Base-by-base conservation (phyloP, 1,284 basidiomycete genomes). In the Sporisorium reilianum region DNA sequence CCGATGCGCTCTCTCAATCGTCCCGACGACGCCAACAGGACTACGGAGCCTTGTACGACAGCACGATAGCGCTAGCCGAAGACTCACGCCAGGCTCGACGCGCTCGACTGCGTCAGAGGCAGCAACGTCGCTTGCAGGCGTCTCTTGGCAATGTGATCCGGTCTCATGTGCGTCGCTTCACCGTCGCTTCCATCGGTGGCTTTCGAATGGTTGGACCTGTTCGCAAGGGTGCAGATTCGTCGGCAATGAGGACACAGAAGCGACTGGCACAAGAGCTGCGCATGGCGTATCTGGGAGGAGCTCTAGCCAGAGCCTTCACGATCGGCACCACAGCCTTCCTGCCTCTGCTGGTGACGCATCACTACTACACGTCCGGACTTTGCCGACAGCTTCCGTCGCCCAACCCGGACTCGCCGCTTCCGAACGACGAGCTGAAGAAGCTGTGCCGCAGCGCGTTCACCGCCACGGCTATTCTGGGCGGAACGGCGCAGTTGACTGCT, bases 251-350 rank as follows among this genome's bases (percentile, higher is more conserved):
- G 9, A 16, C 42, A 11, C 64, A 50, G 5, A 45, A 51, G 32
- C 36, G 48, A 22, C 18, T 61, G 32, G 68, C 71, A 10, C 40
- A 45, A 22, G 68, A 73, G 44, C 55, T 79, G 34, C 59, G 64
- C 26, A 58, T 80, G 65, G 76, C 75, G 4, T 80, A 80, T 36
- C 58, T 80, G 11, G 75, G 78, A 8, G 78, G 78, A 7, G 67
- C 68, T 5, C 55, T 80, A 28, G 78, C 78, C 8, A 45, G 78
- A 42, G 72, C 71, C 0, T 71, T 69, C 55, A 79, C 78, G 4
- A 79, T 79, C n/a, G 78, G 67, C 40, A 79, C 76, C 0, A 79
- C 78, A 11, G 74, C 78, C 12, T 78, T 80, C 52, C 50, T 80
- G n/a, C 78, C 78, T 16, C 61, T 80, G n/a, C 61, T 78, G 12